Evolutionary conservation across 176 grass and related monocot species (phyloP), one percentile per base, ranked within the genome.

Genomic region (Paspalum notatum): DNA sequence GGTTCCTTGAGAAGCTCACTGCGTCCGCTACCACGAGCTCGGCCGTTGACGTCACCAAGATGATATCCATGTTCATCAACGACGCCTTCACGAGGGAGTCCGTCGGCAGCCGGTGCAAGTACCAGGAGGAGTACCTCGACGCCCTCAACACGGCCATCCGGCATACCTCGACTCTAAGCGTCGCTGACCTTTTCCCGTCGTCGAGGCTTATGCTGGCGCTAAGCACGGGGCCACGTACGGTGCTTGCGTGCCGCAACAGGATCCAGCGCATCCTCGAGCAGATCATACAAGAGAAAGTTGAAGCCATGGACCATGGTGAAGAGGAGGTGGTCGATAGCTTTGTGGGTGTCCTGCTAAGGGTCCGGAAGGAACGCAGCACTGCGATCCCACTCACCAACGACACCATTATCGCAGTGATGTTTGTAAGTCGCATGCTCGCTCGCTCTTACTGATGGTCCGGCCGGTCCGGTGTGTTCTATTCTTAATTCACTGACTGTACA

Each of bases 111-210:
- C 32, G 32, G 32, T 32, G 32, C 32, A 32, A 32, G 32, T 32
- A 32, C 32, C 32, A 32, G 32, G 32, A 32, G 2, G 32, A 32
- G 32, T 32, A 32, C 32, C 32, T 32, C 32, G 32, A 32, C n/a
- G 54, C 54, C 40, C 12, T 76, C 8, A 13, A 60, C 9, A 26
- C 3, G 4, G 5, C 55, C 12, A 15, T 60, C n/a, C 40, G 9
- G 40, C 73, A 59, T n/a, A 25, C 41, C 3, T 6, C 39, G 12
- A 2, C 4, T 3, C 20, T 76, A n/a, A 76, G 12, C 13, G n/a
- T 56, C 39, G 73, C 73, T n/a, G 73, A 76, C 73, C 14, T 76
- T 2, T 76, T 59, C 73, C 73, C 73, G 54, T 76, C 32, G 32
- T 32, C 32, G 32, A 32, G 32, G 32, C 32, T 32, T 3, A 32